Percentiles rank a stretch among this genome's conserved stretches.
Conservation (phyloP, 768 basidiomycete species). For the Rubroboletus pulcherrimus region DNA sequence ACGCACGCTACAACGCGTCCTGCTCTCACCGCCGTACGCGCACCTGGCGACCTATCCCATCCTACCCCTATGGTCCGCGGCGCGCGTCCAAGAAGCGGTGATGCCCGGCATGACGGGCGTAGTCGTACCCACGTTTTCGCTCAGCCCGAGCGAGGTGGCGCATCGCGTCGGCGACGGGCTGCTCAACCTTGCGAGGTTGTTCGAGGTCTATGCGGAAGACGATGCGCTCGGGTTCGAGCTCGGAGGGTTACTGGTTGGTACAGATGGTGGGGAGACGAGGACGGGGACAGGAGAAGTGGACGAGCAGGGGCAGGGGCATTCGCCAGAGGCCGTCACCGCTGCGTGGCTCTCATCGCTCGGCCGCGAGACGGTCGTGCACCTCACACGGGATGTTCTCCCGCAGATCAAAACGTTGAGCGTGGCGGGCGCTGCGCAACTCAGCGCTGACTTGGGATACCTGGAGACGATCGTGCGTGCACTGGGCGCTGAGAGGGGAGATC, state of each 20-base stretch:
- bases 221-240: constrained; percentile 88
- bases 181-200: constrained; percentile 86
- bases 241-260: constrained; percentile 64
- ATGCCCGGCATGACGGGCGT: constrained; percentile 37
- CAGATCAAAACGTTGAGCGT: constrained; percentile 57
- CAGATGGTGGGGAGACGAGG: constrained; percentile 44
- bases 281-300: background rate
- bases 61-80: constrained; percentile 60
- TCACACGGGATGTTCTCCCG: constrained; percentile 70
- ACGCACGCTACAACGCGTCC: constrained; percentile 70
- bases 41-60: constrained; percentile 71
- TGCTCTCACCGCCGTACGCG: constrained; percentile 76
- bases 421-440: constrained; percentile 77
- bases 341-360: constrained; percentile 94
- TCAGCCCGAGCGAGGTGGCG: constrained; percentile 85
- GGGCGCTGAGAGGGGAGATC: constrained; percentile 78
- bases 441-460: constrained; percentile 85
- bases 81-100: constrained; percentile 25
- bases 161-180: constrained; percentile 92
- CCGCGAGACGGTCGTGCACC: constrained; percentile 67
- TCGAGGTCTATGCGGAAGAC: constrained; percentile 92
- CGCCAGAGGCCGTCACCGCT: constrained; percentile 79
- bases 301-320: constrained; percentile 34
- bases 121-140: constrained; percentile 84
- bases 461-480: constrained; percentile 87